These are phyloP conservation scores for Pleurotus sapidus DNA, from an alignment of 768 basidiomycete species.

Conservation along the genomic window DNA sequence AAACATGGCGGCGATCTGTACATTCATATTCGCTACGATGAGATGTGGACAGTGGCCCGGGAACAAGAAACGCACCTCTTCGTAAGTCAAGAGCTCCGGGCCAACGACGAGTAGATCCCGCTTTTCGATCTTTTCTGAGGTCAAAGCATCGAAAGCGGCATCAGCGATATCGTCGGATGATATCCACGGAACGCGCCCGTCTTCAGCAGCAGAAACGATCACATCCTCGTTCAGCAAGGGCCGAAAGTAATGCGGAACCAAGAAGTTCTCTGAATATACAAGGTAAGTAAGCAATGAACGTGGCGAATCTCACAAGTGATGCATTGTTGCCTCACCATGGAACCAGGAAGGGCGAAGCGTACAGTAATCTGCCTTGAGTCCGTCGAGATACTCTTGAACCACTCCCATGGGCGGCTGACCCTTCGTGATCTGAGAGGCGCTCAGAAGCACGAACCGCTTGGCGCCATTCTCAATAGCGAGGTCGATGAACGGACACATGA, in stretches of 20 bases:
- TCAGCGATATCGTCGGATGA: slow-evolving; percentile 29
- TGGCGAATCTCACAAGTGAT: not conserved
- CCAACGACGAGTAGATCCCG: slow-evolving; percentile 28
- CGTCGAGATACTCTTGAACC: slow-evolving; percentile 31
- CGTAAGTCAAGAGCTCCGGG: slow-evolving; percentile 26
- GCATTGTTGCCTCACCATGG: slow-evolving; percentile 28
- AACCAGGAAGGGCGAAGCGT: slow-evolving; percentile 37
- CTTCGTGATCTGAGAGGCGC: slow-evolving; percentile 18
- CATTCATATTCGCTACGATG: not conserved
- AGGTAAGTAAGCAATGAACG: not conserved
- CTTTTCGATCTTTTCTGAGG: slow-evolving; percentile 19
- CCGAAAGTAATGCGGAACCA: slow-evolving; percentile 9
- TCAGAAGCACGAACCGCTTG: slow-evolving; percentile 30
- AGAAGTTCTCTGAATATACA: slow-evolving; percentile 26
- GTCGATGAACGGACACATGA: slow-evolving; percentile 27
- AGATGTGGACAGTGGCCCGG: too few species aligned
- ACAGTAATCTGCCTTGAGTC: slow-evolving; percentile 28
- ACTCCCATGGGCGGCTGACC: slow-evolving; percentile 23
- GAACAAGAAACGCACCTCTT: slow-evolving; percentile 20
- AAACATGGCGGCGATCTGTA: slow-evolving; percentile 23
- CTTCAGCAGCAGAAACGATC: slow-evolving; percentile 23
- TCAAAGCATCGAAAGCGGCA: slow-evolving; percentile 27
- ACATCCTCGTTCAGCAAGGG: slow-evolving; percentile 20
- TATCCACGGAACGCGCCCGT: slow-evolving; percentile 26
- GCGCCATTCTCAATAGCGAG: slow-evolving; percentile 28